A percentile compares a stretch with the other conserved stretches of the same genome.
Evolutionary conservation across 345 rosid species (phyloP).

Genomic region (Syzygium aqueum): DNA sequence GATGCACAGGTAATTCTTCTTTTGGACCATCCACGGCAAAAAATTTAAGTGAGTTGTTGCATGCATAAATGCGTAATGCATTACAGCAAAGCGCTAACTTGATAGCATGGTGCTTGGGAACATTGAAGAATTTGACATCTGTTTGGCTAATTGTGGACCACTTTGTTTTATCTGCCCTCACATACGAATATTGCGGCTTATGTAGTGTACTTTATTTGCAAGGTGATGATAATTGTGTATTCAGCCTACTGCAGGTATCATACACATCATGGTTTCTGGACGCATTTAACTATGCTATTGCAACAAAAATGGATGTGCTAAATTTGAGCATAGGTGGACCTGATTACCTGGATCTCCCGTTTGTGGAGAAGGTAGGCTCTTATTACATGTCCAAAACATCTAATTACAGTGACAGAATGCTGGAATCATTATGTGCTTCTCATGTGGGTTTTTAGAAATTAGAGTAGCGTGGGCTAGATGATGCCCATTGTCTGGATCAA

Average conservation of each 20-base stretch:
- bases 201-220: slow-evolving; percentile 8
- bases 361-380: slow-evolving; percentile 79
- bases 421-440: background rate
- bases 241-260: slow-evolving; percentile 99
- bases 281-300: slow-evolving; percentile 95
- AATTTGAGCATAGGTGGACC: slow-evolving; percentile 99
- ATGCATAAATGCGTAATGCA: background rate
- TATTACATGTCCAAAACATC: background rate
- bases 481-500: background rate
- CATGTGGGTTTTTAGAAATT: background rate
- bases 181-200: background rate
- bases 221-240: slow-evolving; percentile 67
- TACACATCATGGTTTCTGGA: slow-evolving; percentile 99
- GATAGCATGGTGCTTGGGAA: background rate
- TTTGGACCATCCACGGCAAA: background rate
- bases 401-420: background rate
- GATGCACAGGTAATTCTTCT: slow-evolving; percentile 93
- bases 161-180: background rate
- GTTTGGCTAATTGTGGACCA: background rate
- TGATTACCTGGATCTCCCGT: slow-evolving; percentile 96
- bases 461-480: background rate
- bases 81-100: background rate
- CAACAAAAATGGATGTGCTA: slow-evolving; percentile 85
- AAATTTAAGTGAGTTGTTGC: background rate
- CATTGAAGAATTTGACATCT: background rate